Percentiles rank a stretch among this genome's conserved stretches.
Conservation (phyloP, 176 grass and related monocot genomes). For the Avena insularis region DNA sequence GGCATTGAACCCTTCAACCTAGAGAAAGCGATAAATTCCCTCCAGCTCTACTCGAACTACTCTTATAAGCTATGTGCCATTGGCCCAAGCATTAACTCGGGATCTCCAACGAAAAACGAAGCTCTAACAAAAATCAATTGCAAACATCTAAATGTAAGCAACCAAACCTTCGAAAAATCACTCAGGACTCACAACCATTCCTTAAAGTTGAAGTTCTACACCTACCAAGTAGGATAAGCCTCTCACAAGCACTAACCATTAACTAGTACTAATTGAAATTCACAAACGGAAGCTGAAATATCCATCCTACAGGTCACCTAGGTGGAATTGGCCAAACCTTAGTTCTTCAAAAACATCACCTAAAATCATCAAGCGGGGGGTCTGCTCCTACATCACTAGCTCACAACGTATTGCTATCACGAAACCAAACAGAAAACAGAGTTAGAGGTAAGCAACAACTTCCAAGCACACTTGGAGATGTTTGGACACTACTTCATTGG, state of each 20-base stretch:
- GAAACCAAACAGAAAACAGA: slow-evolving; percentile 17
- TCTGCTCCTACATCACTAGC: slow-evolving; percentile 35
- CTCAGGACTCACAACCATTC: slow-evolving; percentile 14
- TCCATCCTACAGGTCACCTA: neutral
- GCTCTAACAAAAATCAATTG: slow-evolving; percentile 12
- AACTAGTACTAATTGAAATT: neutral
- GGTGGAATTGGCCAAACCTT: slow-evolving; percentile 24
- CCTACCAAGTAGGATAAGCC: neutral
- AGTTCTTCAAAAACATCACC: slow-evolving; percentile 27
- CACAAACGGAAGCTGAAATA: slow-evolving; percentile 15
- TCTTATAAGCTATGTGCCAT: neutral
- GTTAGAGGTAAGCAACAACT: neutral
- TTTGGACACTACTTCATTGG: neutral
- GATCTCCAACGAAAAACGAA: slow-evolving; percentile 22
- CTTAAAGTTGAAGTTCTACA: slow-evolving; percentile 10
- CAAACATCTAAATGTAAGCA: neutral
- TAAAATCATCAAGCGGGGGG: slow-evolving; percentile 26
- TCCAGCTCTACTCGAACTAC: slow-evolving; percentile 22
- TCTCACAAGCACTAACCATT: slow-evolving; percentile 20
- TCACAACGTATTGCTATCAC: slow-evolving; percentile 18
- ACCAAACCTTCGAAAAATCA: neutral
- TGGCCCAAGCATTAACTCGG: slow-evolving; percentile 12
- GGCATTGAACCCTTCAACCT: slow-evolving; percentile 19
- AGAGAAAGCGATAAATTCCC: slow-evolving; percentile 1
- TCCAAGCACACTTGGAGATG: neutral